phyloP scores from a whole-genome alignment of 345 rosid species.

The Populus ilicifolia region DNA sequence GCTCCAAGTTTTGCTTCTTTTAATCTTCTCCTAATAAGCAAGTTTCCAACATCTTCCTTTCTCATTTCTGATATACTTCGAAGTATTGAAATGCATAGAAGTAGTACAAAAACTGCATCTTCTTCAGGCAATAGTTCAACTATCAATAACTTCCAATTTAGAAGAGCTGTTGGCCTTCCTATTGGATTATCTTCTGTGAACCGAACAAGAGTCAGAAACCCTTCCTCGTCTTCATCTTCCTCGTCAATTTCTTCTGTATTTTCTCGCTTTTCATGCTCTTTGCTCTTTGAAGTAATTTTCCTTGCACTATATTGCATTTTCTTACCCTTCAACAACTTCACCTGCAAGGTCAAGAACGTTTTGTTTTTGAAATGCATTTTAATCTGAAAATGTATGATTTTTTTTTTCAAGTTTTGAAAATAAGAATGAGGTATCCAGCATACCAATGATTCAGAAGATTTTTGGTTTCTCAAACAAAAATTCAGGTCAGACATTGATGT shows the following conservation, averaged over 20 bases:
- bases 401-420: not conserved
- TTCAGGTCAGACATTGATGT: slow-evolving; percentile 33
- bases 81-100: slow-evolving; percentile 58
- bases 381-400: not conserved
- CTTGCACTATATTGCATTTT: slow-evolving; percentile 54
- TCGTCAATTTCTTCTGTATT: slow-evolving; percentile 13
- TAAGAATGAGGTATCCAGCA: not conserved
- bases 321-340: slow-evolving; percentile 56
- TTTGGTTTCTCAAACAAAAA: slow-evolving; percentile 36
- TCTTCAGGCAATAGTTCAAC: slow-evolving; percentile 70
- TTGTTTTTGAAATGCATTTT: not conserved
- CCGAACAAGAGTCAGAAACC: slow-evolving; percentile 59
- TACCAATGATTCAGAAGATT: slow-evolving; percentile 48
- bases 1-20: slow-evolving; percentile 62
- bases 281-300: not conserved
- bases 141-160: slow-evolving; percentile 74
- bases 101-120: slow-evolving; percentile 61
- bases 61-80: slow-evolving; percentile 62
- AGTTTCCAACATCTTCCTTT: slow-evolving; percentile 60
- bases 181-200: slow-evolving; percentile 51
- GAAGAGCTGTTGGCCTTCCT: slow-evolving; percentile 70
- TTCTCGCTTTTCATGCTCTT: not conserved
- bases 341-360: slow-evolving; percentile 25
- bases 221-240: slow-evolving; percentile 33
- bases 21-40: slow-evolving; percentile 58